Evolutionary conservation across 1,139 yeast species (phyloP).

Genomic region (Pichia sp.): DNA sequence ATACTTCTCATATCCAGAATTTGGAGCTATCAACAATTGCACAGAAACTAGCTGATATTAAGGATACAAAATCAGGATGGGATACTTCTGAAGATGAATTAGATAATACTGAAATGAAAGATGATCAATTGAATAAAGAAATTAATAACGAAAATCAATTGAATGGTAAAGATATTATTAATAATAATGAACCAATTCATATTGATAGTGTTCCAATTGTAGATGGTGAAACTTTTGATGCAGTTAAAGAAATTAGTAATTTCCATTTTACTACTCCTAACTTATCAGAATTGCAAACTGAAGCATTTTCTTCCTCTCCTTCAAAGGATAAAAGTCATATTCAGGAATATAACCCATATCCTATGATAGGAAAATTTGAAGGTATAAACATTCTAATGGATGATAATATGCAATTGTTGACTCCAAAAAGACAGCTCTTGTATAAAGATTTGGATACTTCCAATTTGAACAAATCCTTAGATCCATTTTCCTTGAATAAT

Average conservation of each 20-base stretch:
- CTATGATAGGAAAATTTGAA: conserved; percentile 19
- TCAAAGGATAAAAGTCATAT: neutral
- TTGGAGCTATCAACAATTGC: conserved; percentile 5
- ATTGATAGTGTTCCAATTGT: neutral
- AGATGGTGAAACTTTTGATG: neutral
- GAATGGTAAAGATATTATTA: neutral
- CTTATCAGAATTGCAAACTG: neutral
- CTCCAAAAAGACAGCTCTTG: conserved; percentile 9
- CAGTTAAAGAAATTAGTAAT: conserved; percentile 7
- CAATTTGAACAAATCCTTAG: neutral
- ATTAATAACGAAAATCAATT: neutral
- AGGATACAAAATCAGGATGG: conserved; percentile 11
- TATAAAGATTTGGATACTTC: conserved; percentile 2
- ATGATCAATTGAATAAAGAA: neutral
- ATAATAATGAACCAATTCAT: neutral
- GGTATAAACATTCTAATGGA: conserved; percentile 11
- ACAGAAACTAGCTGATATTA: conserved; percentile 1
- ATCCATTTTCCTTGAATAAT: neutral
- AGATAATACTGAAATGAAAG: conserved; percentile 5
- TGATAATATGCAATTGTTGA: conserved; percentile 12
- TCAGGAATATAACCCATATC: conserved; percentile 4
- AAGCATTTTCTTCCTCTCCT: neutral
- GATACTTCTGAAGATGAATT: conserved; percentile 12
- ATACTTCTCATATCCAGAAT: neutral
- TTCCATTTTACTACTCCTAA: conserved; percentile 12